Conservation (phyloP, 495 filamentous ascomycete species). For the Hamigera avellanea region DNA sequence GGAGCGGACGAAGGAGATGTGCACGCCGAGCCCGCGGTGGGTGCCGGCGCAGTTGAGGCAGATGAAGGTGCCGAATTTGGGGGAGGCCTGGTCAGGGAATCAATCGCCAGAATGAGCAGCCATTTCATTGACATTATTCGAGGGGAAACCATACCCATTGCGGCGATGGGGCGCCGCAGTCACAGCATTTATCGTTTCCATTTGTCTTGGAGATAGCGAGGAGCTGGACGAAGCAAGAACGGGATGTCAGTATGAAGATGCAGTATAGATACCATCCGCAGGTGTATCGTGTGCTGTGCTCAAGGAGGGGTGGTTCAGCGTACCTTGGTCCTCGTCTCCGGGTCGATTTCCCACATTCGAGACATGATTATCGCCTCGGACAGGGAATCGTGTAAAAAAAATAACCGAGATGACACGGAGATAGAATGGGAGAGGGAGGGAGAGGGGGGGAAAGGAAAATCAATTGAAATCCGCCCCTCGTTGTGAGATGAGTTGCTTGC, state of each 20-base stretch:
- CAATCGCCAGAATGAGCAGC: too few species aligned
- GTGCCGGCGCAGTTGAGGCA: conserved; percentile 92
- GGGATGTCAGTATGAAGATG: conserved; percentile 6
- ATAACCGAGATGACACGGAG: too few species aligned
- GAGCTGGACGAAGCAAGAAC: conserved; percentile 41
- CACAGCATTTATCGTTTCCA: conserved; percentile 79
- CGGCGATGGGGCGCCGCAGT: conserved; percentile 86
- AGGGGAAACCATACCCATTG: conserved; percentile 57
- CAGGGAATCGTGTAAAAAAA: not conserved
- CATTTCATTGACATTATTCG: too few species aligned
- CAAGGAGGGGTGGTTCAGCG: not conserved
- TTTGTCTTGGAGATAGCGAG: conserved; percentile 77
- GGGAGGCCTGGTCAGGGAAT: conserved; percentile 38
- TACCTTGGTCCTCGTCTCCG: conserved; percentile 89
- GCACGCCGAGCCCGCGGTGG: conserved; percentile 88
- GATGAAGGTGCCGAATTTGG: conserved; percentile 83
- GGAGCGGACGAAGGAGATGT: conserved; percentile 93
- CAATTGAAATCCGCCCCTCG: too few species aligned
- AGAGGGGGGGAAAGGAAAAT: too few species aligned
- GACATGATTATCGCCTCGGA: conserved; percentile 19
- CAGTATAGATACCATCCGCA: conserved; percentile 1
- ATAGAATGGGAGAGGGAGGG: too few species aligned
- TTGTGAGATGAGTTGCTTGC: too few species aligned
- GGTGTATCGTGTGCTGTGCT: conserved; percentile 1
- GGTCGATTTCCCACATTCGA: conserved; percentile 96